Base-by-base conservation (phyloP, 208 protist genomes). In the Crithidia acanthocephali region DNA sequence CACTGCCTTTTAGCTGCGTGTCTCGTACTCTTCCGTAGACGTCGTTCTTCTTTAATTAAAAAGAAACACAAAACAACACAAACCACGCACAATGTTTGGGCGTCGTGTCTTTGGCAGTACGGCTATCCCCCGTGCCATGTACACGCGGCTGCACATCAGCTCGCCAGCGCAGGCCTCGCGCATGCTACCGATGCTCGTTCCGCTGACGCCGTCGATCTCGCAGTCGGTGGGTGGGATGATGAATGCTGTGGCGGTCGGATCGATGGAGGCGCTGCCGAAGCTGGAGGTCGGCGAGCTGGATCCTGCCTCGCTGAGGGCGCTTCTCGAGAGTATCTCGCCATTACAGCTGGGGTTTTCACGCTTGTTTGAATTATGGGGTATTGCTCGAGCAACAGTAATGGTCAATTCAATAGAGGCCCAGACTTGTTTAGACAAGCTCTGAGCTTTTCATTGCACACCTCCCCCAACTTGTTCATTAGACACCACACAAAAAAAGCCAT, bases 311-410 rank as follows among this genome's bases (percentile, higher is more conserved):
- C 69, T 92, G 27, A 69, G 72, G 61, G 59, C 76, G 8, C 80
- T 90, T 37, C 44, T 92, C 20, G 84, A 89, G 51, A 84, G 62
- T 48, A 74, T 93, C 20, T 77, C 78, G 13, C 79, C 75, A 18
- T 37, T 81, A 16, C 75, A 87, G 50, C 64, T 90, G 22, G 80
- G 83, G 9, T 88, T 87, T 87, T 74, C 86, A 56, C 74, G 73
- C 40, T 84, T 93, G 79, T 68, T 95, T 55, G 90, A 95, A 91
- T 95, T 95, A 92, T 93, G 85, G 85, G 81, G 85, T 71, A 92
- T 92, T 56, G 74, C 70, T 40, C 84, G 87, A 55, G 71, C 74
- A 74, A 78, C 69, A 13, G 61, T 70, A 44, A 71, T 75, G 69
- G 64, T 80, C 15, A 76, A 77, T 69, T 65, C 30, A 3, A 47